A percentile compares a stretch with the other conserved stretches of the same genome.
Conservation (phyloP, 2,329 filamentous ascomycete species). For the Chalaropsis ovoidea region DNA sequence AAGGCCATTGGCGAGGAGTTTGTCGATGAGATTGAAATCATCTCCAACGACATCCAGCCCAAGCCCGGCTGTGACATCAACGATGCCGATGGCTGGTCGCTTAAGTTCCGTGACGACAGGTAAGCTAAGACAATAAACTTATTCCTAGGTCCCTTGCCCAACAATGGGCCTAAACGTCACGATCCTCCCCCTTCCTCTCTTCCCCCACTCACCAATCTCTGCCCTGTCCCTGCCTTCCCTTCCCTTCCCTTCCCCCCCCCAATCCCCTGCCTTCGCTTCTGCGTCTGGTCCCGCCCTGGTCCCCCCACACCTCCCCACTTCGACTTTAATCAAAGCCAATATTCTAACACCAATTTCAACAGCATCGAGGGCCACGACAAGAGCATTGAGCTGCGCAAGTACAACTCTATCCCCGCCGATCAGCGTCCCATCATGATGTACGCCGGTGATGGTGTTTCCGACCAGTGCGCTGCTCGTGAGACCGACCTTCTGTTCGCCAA, state of each 20-base stretch:
- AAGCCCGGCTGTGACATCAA: conserved; percentile 61
- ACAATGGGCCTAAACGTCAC: conserved; percentile 12
- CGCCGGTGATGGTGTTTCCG: conserved; percentile 87
- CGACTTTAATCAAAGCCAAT: background rate
- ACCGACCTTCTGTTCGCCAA: conserved; percentile 92
- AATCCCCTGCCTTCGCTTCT: background rate
- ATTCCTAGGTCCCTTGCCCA: background rate
- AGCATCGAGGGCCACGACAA: conserved; percentile 95
- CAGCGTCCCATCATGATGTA: conserved; percentile 81
- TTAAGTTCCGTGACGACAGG: conserved; percentile 71
- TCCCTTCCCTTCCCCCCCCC: background rate
- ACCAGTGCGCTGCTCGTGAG: conserved; percentile 83
- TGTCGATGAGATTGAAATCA: conserved; percentile 70
- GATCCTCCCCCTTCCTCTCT: background rate
- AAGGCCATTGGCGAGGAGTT: conserved; percentile 68
- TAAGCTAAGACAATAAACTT: conserved; percentile 40
- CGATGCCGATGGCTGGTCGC: conserved; percentile 74
- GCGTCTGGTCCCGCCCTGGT: background rate
- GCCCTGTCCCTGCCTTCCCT: background rate
- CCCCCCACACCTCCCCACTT: background rate
- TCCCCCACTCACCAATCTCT: background rate
- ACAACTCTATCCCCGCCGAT: conserved; percentile 56
- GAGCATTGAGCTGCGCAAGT: conserved; percentile 79
- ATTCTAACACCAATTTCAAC: background rate
- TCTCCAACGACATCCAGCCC: conserved; percentile 69